These are phyloP conservation scores for Skeletonema grethae DNA, from an alignment of 108 stramenopile genomes.

Conservation along the genomic window DNA sequence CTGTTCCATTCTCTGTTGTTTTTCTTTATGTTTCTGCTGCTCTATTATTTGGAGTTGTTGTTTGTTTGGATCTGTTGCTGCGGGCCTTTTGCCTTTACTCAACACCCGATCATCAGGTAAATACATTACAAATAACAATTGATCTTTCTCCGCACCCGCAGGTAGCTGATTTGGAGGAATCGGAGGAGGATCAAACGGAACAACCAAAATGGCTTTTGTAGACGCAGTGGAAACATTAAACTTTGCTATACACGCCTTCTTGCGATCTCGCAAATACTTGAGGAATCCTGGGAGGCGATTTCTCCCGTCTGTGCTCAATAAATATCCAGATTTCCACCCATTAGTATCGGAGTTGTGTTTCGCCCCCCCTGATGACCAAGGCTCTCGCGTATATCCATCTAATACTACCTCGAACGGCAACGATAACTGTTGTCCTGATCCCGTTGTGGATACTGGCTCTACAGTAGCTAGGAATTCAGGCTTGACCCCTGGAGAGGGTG, in stretches of 20 bases:
- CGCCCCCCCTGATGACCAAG: constrained; percentile 61
- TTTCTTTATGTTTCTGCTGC: constrained; percentile 38
- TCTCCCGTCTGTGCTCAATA: constrained; percentile 61
- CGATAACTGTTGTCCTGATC: constrained; percentile 9
- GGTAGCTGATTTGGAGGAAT: constrained; percentile 29
- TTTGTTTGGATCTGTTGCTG: not conserved
- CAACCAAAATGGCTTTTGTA: constrained; percentile 51
- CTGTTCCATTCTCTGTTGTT: constrained; percentile 31
- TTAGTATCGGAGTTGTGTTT: constrained; percentile 8
- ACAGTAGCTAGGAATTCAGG: constrained; percentile 74
- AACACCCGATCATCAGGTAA: constrained; percentile 45
- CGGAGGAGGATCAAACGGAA: constrained; percentile 58
- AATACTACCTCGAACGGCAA: constrained; percentile 60
- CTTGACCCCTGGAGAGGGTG: constrained; percentile 49
- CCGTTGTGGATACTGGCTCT: constrained; percentile 30
- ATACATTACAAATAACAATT: constrained; percentile 49
- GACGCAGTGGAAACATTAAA: constrained; percentile 43
- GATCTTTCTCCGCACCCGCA: constrained; percentile 27
- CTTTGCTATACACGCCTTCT: constrained; percentile 73
- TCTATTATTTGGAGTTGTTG: constrained; percentile 34
- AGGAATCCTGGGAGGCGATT: constrained; percentile 81
- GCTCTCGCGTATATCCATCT: constrained; percentile 79
- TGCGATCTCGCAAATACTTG: constrained; percentile 66
- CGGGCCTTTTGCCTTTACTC: constrained; percentile 4
- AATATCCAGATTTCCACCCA: constrained; percentile 35